These are phyloP conservation scores for Stellera chamaejasme DNA, from an alignment of 345 rosid species.

Conservation along the genomic window DNA sequence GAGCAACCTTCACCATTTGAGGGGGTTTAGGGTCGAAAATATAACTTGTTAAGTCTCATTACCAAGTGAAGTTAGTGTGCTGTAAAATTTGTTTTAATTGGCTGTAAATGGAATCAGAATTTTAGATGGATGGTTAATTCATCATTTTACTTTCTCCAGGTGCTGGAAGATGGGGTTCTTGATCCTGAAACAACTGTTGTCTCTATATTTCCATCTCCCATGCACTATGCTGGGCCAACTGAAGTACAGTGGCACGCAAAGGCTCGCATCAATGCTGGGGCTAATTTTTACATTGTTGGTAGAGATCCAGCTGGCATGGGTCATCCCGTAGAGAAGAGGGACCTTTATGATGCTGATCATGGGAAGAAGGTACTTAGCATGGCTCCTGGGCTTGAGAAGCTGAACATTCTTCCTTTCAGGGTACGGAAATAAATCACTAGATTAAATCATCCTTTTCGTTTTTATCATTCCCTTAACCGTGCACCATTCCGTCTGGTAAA, in stretches of 20 bases:
- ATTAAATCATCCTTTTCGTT: background rate
- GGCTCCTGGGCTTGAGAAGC: slow-evolving; percentile 96
- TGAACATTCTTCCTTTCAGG: slow-evolving; percentile 95
- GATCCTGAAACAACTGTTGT: slow-evolving; percentile 98
- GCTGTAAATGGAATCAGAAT: no score
- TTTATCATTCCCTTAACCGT: background rate
- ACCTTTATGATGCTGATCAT: slow-evolving; percentile 94
- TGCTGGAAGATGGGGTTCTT: slow-evolving; percentile 93
- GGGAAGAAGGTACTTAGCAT: slow-evolving; percentile 94
- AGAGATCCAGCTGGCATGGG: slow-evolving; percentile 99
- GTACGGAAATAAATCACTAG: slow-evolving; percentile 23
- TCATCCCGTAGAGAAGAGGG: slow-evolving; percentile 92
- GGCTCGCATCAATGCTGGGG: slow-evolving; percentile 97
- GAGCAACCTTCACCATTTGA: no score
- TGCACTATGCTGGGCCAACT: slow-evolving; percentile 99
- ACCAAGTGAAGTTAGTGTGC: background rate
- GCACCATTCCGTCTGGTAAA: background rate
- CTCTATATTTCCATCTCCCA: slow-evolving; percentile 97
- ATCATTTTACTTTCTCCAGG: slow-evolving; percentile 32
- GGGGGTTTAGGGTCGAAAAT: no score
- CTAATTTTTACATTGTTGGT: slow-evolving; percentile 98
- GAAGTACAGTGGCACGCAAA: slow-evolving; percentile 99
- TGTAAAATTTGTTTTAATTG: background rate
- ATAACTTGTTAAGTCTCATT: background rate
- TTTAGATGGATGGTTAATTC: no score